A percentile compares a stretch with the other conserved stretches of the same genome.
phyloP scores from a whole-genome alignment of 495 filamentous ascomycete species.

The Aspergillus funiculosus region DNA sequence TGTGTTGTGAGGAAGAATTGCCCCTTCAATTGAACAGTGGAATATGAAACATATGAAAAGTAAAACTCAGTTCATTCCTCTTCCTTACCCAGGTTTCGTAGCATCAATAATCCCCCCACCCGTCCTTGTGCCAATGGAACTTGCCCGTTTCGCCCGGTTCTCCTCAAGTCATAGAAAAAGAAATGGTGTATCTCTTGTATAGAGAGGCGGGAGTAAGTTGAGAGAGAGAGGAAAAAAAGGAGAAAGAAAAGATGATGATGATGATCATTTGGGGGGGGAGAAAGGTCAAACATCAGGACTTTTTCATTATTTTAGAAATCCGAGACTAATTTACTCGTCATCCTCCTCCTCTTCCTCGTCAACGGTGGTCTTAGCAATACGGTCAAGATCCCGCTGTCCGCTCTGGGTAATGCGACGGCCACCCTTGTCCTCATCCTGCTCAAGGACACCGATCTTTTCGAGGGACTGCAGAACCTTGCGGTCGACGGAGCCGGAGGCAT shows the following conservation, averaged over 20 bases:
- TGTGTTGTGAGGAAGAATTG: background rate
- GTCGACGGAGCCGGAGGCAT: conserved; percentile 90
- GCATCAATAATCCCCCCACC: conserved; percentile 10
- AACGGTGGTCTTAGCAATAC: conserved; percentile 56
- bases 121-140: conserved; percentile 3
- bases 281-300: conserved; percentile 35
- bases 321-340: conserved; percentile 42
- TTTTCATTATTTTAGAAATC: conserved; percentile 31
- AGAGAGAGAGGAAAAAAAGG: conserved; percentile 9
- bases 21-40: conserved; percentile 15
- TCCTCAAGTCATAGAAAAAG: conserved; percentile 7
- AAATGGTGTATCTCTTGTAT: conserved; percentile 1
- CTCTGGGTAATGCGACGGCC: conserved; percentile 93
- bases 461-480: conserved; percentile 92
- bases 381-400: conserved; percentile 98
- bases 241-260: conserved; percentile 8
- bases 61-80: conserved; percentile 19
- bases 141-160: conserved; percentile 7
- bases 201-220: background rate
- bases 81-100: conserved; percentile 14
- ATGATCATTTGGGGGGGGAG: too few species aligned
- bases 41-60: conserved; percentile 18
- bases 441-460: conserved; percentile 97
- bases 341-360: conserved; percentile 50
- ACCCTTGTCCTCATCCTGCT: conserved; percentile 95